Base-by-base conservation (phyloP, 2,329 filamentous ascomycete genomes). In the Proliferodiscus dingleyae region DNA sequence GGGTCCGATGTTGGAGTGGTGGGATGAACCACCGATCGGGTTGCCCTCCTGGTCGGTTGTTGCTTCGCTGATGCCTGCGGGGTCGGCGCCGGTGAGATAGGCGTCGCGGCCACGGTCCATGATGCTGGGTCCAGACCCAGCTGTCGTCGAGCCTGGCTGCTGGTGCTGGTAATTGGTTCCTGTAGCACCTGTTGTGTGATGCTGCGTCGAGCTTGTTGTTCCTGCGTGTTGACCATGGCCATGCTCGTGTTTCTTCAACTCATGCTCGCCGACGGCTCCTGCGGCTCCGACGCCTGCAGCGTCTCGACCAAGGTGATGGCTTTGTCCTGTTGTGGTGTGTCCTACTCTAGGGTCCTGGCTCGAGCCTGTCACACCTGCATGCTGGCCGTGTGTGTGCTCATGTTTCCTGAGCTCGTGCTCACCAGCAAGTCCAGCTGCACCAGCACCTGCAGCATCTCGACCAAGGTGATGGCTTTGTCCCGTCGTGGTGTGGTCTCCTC, bases 151-250 rank as follows among this genome's bases (percentile, higher is more conserved):
- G 28, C 10, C 26, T 6, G 6, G 18, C 26, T 19, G 22, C 7
- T 23, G 11, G 30, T 23, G 16, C 19, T 19, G 18, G 18, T 15
- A 8, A 15, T 30, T 2, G 16, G n/a, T 15, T 19, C 21, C 6
- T 3, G 19, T 9, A 13, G 30, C 8, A 8, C 24, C 21, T 3
- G 7, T 2, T 16, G n/a, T n/a, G n/a, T n/a, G n/a, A n/a, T 11
- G 18, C n/a, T 15, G 18, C 13, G 24, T 11, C 3, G 37, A 15
- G 19, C 43, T 29, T 11, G 15, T 13, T 11, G 21, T n/a, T 26
- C 32, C 32, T 13, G 28, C 29, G 13, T 37, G 41, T 29, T 43
- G 41, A 23, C 39, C 43, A 21, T 34, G 26, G 24, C 36, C 37
- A 22, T 43, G 39, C 16, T 45, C 43, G 16, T 42, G 32, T 19